Evolutionary conservation across 768 basidiomycete species (phyloP).

Genomic region (Tulasnella sp.): DNA sequence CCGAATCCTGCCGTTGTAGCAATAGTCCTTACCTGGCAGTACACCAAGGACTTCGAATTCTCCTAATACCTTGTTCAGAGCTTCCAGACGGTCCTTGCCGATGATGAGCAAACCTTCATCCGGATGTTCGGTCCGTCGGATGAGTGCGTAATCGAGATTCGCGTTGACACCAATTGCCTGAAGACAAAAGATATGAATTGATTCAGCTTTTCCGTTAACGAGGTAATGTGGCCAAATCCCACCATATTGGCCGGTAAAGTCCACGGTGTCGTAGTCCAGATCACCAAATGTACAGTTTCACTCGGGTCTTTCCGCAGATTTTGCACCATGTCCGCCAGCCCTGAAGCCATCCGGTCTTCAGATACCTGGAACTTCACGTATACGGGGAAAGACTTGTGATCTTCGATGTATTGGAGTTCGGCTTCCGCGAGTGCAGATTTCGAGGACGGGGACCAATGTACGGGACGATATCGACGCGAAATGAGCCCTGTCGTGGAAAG

Average conservation of each 20-base stretch:
- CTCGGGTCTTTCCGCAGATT: background rate
- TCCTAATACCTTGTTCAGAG: conserved; percentile 24
- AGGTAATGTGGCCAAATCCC: conserved; percentile 16
- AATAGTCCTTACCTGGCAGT: conserved; percentile 26
- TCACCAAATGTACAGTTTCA: conserved; percentile 36
- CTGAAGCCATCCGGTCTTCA: conserved; percentile 20
- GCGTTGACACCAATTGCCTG: conserved; percentile 84
- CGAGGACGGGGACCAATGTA: conserved; percentile 92
- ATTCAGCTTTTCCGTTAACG: background rate
- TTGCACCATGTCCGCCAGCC: conserved; percentile 16
- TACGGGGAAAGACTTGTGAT: conserved; percentile 78
- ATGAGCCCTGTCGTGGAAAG: conserved; percentile 47
- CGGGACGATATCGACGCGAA: conserved; percentile 76
- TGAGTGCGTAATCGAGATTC: conserved; percentile 52
- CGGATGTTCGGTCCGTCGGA: conserved; percentile 6
- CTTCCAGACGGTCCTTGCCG: conserved; percentile 26
- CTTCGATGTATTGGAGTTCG: conserved; percentile 81
- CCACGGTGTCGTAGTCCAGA: conserved; percentile 99
- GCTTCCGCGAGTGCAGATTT: conserved; percentile 91
- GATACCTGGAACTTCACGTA: conserved; percentile 70
- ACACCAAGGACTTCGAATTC: conserved; percentile 22
- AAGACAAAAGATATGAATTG: background rate
- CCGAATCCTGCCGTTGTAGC: background rate
- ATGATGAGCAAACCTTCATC: conserved; percentile 25
- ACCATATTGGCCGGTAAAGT: conserved; percentile 95